These are phyloP conservation scores for Aspergillus carlsbadensis DNA, from an alignment of 495 filamentous ascomycete species.

Conservation along the genomic window DNA sequence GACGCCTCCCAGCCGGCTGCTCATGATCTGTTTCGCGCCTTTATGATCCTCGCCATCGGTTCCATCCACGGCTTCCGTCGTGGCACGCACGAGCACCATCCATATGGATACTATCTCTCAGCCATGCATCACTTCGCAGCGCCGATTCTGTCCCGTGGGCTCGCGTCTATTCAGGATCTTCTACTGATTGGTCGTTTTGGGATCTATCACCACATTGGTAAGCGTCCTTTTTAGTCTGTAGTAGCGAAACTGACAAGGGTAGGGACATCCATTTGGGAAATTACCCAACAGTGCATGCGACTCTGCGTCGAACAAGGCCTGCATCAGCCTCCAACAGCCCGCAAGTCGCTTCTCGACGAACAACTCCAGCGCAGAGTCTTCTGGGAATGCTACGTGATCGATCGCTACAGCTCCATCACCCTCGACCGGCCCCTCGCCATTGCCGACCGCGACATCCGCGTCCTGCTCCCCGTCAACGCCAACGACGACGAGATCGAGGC, in stretches of 20 bases:
- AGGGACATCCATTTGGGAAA: conserved; percentile 34
- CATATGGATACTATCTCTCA: conserved; percentile 29
- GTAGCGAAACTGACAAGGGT: too few species aligned
- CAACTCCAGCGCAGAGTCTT: conserved; percentile 30
- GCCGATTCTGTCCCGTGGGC: conserved; percentile 18
- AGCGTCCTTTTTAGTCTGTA: too few species aligned
- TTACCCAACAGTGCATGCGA: conserved; percentile 25
- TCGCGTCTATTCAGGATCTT: conserved; percentile 32
- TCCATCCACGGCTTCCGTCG: conserved; percentile 24
- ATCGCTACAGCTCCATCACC: conserved; percentile 31
- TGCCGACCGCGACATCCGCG: conserved; percentile 20
- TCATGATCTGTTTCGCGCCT: conserved; percentile 23
- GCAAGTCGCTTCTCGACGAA: conserved; percentile 16
- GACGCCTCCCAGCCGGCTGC: neutral
- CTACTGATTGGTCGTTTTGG: conserved; percentile 27
- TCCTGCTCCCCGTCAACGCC: conserved; percentile 27
- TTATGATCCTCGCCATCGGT: conserved; percentile 31
- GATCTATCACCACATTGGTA: conserved; percentile 33
- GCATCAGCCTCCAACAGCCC: conserved; percentile 3
- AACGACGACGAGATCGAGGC: conserved; percentile 30
- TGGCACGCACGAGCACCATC: conserved; percentile 21
- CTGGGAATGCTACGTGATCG: conserved; percentile 34
- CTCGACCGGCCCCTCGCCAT: conserved; percentile 27
- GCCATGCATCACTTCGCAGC: conserved; percentile 25
- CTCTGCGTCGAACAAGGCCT: conserved; percentile 29